Conservation (phyloP, 345 rosid species). For the Hirschfeldia incana region DNA sequence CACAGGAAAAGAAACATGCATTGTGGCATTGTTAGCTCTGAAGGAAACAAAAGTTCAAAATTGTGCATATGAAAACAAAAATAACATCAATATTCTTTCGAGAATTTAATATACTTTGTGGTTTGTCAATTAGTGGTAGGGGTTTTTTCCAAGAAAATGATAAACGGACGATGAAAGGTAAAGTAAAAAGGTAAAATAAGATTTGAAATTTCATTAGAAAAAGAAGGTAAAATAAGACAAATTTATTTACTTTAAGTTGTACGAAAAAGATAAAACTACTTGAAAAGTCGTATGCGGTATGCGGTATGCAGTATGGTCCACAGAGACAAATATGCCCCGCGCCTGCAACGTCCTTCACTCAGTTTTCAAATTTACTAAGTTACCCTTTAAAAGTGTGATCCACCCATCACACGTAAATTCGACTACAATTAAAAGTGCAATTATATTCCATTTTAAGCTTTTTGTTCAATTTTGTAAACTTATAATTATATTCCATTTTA, state of each 20-base stretch:
- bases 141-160: neutral
- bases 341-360: conserved; percentile 36
- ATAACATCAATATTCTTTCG: conserved; percentile 14
- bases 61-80: conserved; percentile 5
- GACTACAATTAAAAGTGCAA: too few species aligned
- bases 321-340: conserved; percentile 46
- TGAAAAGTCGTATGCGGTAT: conserved; percentile 4
- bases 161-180: neutral
- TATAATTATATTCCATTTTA: too few species aligned
- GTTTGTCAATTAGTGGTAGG: neutral
- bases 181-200: conserved; percentile 30
- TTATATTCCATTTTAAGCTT: too few species aligned
- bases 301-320: conserved; percentile 17
- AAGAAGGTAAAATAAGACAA: conserved; percentile 28
- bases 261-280: neutral
- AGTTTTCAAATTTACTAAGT: neutral
- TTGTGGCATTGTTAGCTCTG: conserved; percentile 34
- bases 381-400: conserved; percentile 7
- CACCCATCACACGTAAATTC: neutral
- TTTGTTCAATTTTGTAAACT: too few species aligned
- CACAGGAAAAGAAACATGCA: conserved; percentile 42
- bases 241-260: neutral
- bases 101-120: neutral
- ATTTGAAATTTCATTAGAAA: conserved; percentile 2
- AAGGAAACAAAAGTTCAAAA: conserved; percentile 30